These are phyloP conservation scores for Hibiscus mutabilis DNA, from an alignment of 345 rosid species.

Conservation along the genomic window DNA sequence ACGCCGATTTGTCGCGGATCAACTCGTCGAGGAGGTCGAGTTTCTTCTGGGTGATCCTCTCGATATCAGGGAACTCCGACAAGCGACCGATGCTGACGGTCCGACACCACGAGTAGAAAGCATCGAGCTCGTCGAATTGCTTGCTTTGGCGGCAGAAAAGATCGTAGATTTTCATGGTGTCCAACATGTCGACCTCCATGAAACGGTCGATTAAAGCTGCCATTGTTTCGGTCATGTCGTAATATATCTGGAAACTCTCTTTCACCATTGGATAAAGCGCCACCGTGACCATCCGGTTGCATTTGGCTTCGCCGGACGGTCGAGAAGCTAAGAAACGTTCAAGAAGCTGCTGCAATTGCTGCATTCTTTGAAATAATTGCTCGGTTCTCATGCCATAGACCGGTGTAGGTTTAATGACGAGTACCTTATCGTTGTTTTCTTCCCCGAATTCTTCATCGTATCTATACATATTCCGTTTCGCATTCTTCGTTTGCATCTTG, in stretches of 20 bases:
- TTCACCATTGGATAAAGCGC: not conserved
- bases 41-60: not conserved
- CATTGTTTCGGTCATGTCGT: not conserved
- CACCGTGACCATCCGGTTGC: not conserved
- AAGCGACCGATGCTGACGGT: not conserved
- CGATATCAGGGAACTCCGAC: not conserved
- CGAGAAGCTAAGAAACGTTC: not conserved
- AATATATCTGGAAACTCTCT: not conserved
- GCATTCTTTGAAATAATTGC: not conserved
- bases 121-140: not conserved
- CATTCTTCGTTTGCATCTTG: not conserved
- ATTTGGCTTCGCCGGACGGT: not conserved
- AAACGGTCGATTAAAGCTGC: not conserved
- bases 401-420: not conserved
- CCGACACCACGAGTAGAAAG: not conserved
- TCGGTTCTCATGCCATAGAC: not conserved
- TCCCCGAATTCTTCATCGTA: not conserved
- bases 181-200: not conserved
- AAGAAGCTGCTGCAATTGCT: not conserved
- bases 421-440: not conserved
- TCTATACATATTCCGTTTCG: not conserved
- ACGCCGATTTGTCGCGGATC: not conserved
- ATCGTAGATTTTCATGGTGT: not conserved
- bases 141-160: not conserved
- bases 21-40: not conserved